Percentiles rank a stretch among this genome's conserved stretches.
These are phyloP conservation scores for Baorangia bicolor DNA, from an alignment of 768 basidiomycete genomes.

Conservation along the genomic window DNA sequence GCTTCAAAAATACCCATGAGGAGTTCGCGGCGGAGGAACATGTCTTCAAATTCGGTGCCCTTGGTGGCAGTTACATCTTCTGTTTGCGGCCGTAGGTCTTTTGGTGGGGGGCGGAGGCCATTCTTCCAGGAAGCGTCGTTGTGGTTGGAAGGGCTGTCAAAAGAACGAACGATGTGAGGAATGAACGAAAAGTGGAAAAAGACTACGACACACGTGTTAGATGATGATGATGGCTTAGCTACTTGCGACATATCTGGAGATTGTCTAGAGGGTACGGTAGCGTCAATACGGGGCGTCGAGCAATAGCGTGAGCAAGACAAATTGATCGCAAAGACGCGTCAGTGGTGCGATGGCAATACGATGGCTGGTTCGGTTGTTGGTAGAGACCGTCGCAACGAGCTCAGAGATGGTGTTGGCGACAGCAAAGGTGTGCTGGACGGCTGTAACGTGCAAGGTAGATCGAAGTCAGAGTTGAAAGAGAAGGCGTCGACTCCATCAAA, in stretches of 20 bases:
- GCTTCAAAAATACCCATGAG: conserved; percentile 99
- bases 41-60: conserved; percentile 95
- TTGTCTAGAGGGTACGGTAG: conserved; percentile 8
- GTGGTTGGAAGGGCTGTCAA: conserved; percentile 28
- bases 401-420: conserved; percentile 13
- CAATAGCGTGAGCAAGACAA: conserved; percentile 12
- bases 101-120: conserved; percentile 80
- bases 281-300: conserved; percentile 15
- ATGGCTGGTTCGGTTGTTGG: conserved; percentile 15
- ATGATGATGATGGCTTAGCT: conserved; percentile 34
- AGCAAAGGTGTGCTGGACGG: conserved; percentile 8
- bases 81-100: conserved; percentile 92
- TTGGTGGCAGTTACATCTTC: conserved; percentile 95
- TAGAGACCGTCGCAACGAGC: conserved; percentile 12
- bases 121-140: conserved; percentile 60
- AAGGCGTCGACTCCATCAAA: conserved; percentile 23
- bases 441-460: conserved; percentile 21
- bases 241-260: conserved; percentile 31
- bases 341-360: conserved; percentile 16
- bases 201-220: conserved; percentile 24
- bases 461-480: conserved; percentile 32
- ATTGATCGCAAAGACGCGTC: conserved; percentile 25
- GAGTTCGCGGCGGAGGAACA: conserved; percentile 88
- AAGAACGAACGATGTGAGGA: conserved; percentile 1
- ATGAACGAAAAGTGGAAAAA: not conserved